Evolutionary conservation across 192 early-diverging fungal species (phyloP), one percentile per base, ranked within the genome.

Genomic region (Podila epicladia): DNA sequence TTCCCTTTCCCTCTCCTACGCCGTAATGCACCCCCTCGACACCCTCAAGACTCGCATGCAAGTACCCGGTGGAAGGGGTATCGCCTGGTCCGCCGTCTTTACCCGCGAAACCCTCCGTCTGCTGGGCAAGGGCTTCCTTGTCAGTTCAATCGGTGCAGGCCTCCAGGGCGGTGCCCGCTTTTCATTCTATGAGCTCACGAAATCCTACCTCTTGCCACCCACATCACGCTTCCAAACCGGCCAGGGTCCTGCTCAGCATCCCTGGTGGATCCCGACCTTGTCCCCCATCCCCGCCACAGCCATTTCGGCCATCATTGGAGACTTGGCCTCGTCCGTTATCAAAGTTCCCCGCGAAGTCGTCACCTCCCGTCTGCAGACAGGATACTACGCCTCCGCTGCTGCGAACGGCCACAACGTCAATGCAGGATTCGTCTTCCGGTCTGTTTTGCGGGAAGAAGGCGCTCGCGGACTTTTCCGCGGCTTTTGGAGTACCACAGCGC

Each of bases 341-440:
- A 94, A 94, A 74, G 93, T 94, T 0, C 93, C 93, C 20, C 86
- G 93, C 11, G 93, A 94, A 67, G 92, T 94, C 20, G 80, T 94
- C 28, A 94, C 93, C 13, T 87, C 93, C 11, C 84, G 90, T 67
- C 73, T 94, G 37, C 93, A 94, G 72, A 92, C 91, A 20, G 89
- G 88, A 26, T 83, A 91, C 65, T 89, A 91, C 28, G 26, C 13
- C 33, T 57, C 74, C 13, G 64, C 67, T 20, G 55, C 77, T 12
- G 64, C 76, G 12, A 67, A 68, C n/a, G 58, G 15, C 29, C 32
- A 53, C 11, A 69, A 75, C 26, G 64, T 83, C 59, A 83, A 86
- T 19, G 80, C 84, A 48, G 82, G 68, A 22, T 83, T 66, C 71
- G 87, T 92, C 45, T 78, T 91, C 28, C 82, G 85, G 11, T 76